These are phyloP conservation scores for Pseudocercospora crystallina DNA, from an alignment of 2,329 filamentous ascomycete species.

Conservation along the genomic window DNA sequence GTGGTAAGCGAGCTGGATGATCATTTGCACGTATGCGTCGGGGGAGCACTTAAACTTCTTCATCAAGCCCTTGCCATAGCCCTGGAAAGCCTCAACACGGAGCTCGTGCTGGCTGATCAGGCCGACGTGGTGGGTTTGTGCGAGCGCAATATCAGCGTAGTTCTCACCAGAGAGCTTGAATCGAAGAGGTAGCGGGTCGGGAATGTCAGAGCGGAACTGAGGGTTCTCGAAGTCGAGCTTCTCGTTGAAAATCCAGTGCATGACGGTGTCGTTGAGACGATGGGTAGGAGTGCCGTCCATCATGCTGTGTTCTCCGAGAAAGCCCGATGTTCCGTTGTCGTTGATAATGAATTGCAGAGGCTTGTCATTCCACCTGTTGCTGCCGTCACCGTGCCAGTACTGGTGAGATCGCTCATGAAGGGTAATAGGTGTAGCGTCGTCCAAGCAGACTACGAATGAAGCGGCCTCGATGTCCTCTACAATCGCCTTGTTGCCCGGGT, in stretches of 20 bases:
- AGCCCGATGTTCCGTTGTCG: conserved; percentile 95
- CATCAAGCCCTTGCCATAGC: conserved; percentile 96
- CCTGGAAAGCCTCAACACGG: conserved; percentile 91
- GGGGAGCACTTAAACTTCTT: conserved; percentile 99
- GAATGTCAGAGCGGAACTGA: conserved; percentile 74
- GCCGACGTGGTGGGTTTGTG: conserved; percentile 73
- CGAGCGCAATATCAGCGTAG: conserved; percentile 74
- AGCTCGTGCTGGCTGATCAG: conserved; percentile 88
- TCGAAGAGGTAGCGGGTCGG: conserved; percentile 73
- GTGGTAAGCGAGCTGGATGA: conserved; percentile 96
- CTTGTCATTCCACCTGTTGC: conserved; percentile 98
- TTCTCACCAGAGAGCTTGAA: conserved; percentile 77
- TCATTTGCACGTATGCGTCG: conserved; percentile 96
- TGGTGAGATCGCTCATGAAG: conserved; percentile 91
- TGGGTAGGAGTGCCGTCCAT: conserved; percentile 99
- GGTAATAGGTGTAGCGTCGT: conserved; percentile 87
- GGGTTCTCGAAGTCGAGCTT: conserved; percentile 87
- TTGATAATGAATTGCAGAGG: conserved; percentile 97
- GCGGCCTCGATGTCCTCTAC: conserved; percentile 82
- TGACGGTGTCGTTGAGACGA: conserved; percentile 91
- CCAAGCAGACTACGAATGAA: conserved; percentile 88
- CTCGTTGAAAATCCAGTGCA: conserved; percentile 88
- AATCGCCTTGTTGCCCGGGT: conserved; percentile 72
- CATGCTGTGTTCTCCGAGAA: conserved; percentile 99
- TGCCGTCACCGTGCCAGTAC: conserved; percentile 97